A percentile compares a stretch with the other conserved stretches of the same genome.
These are phyloP conservation scores for Boechera divaricarpa DNA, from an alignment of 345 rosid species.

Conservation along the genomic window DNA sequence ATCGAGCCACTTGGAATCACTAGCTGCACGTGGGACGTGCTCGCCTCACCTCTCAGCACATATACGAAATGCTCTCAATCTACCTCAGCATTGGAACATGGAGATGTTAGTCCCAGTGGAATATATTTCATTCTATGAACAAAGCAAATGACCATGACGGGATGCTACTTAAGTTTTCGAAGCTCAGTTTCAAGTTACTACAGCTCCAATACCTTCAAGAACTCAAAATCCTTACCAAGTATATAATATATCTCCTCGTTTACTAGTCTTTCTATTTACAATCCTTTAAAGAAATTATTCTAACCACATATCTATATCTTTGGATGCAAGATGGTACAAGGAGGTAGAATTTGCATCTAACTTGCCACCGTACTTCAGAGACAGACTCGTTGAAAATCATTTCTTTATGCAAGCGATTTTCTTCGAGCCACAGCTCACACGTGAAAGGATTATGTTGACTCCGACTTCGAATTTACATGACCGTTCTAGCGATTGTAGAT, in stretches of 20 bases:
- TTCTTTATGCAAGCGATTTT: too few relatives aligned
- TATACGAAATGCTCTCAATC: not conserved
- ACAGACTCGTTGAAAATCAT: not conserved
- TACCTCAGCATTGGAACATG: not conserved
- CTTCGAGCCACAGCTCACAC: not conserved
- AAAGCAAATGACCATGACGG: not conserved
- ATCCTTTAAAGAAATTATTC: not conserved
- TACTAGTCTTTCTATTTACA: not conserved
- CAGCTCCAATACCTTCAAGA: not conserved
- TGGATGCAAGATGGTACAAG: not conserved
- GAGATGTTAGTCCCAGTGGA: not conserved
- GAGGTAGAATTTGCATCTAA: not conserved
- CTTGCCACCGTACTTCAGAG: not conserved
- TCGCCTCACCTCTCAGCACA: not conserved
- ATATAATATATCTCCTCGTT: not conserved
- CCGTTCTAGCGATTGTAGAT: not conserved
- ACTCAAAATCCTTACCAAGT: not conserved
- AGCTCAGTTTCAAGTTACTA: not conserved
- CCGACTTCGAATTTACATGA: not conserved
- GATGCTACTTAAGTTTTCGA: not conserved
- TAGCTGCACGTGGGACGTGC: not conserved
- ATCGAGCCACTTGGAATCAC: not conserved
- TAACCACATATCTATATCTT: not conserved
- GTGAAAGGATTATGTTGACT: not conserved
- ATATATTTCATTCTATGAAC: not conserved